Percentiles rank a stretch among this genome's conserved stretches.
These are phyloP conservation scores for Paramecium sonneborni DNA, from an alignment of 73 alveolate species.

Conservation along the genomic window DNA sequence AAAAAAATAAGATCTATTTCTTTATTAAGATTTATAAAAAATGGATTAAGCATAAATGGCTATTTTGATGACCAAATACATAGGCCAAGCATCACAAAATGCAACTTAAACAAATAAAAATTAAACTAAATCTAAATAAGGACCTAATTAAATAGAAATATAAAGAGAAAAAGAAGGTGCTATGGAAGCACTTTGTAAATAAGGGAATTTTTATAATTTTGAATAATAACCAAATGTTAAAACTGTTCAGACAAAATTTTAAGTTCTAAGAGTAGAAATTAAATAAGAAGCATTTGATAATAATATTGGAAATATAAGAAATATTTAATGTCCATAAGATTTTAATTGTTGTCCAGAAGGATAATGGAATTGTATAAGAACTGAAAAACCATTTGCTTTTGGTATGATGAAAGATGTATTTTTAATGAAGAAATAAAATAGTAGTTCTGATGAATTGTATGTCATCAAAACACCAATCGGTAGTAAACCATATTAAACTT, in stretches of 20 bases:
- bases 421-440: constrained; percentile 10
- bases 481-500: neutral
- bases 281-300: neutral
- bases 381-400: constrained; percentile 44
- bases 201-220: neutral
- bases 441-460: neutral
- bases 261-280: neutral
- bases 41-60: neutral
- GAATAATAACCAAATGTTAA: neutral
- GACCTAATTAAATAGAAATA: neutral
- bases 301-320: neutral
- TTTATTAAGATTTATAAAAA: neutral
- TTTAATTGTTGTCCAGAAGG: neutral
- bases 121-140: neutral
- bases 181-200: constrained; percentile 3
- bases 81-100: neutral
- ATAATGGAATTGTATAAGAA: constrained; percentile 24
- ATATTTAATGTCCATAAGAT: neutral
- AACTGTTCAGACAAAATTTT: neutral
- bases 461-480: constrained; percentile 1
- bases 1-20: neutral
- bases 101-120: constrained; percentile 17
- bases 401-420: constrained; percentile 21
- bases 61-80: neutral
- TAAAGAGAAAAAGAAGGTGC: neutral